Evolutionary conservation across 1,284 basidiomycete species (phyloP), one percentile per base, ranked within the genome.

Genomic region (Volvariella volvacea): DNA sequence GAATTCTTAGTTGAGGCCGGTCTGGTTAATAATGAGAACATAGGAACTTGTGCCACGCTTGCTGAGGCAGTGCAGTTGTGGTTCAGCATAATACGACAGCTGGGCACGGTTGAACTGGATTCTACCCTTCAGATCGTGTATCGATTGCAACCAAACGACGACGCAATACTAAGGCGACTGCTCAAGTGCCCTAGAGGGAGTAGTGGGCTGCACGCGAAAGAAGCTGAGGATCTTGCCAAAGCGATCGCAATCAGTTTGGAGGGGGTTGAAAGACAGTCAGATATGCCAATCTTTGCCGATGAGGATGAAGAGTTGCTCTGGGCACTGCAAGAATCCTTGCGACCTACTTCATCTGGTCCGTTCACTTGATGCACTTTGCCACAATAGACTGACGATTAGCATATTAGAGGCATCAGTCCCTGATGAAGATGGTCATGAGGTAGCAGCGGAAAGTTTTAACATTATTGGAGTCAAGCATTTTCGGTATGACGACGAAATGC

Each of bases 401-500:
- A 28, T 28, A 6, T 28, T 12, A 28, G 25, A 28, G 25, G 25
- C 25, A 28, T 12, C 25, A 28, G 25, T 12, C 25, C 6, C 12
- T 28, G 25, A 28, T 6, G 25, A 6, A 12, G 6, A 6, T 28
- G 12, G 25, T 28, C 25, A 28, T 28, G 12, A 12, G 25, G 12
- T 20, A 42, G 17, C 44, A 37, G 19, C 39, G 14, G 41, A 42
- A 17, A 32, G 38, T 38, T 17, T 42, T 39, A 63, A 64, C 9
- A 76, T 91, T 33, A 78, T 94, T 17, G 91, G 89, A 3, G 74
- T 60, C 6, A 83, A 76, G 50, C 57, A 61, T 30, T 90, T 93
- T 52, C 37, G 47, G 1, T 74, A 87, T 58, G 71, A 88, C 47
- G 67, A 75, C 10, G 43, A 44, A 1, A 49, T 76, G 19, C 68